These are phyloP conservation scores for Agrocybe chaxingu DNA, from an alignment of 768 basidiomycete genomes.

Conservation along the genomic window DNA sequence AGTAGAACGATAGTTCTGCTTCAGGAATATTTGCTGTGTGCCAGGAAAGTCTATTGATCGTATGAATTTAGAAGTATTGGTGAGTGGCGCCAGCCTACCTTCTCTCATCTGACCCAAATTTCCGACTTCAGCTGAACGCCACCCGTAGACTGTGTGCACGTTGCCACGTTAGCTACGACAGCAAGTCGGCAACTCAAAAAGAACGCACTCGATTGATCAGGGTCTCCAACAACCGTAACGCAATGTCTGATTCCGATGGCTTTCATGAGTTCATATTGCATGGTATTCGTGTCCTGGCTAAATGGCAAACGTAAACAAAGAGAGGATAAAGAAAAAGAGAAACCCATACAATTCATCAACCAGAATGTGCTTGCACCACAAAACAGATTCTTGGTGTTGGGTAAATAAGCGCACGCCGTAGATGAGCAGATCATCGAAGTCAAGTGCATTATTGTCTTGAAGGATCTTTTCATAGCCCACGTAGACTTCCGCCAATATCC, in stretches of 20 bases:
- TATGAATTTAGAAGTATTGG: background rate
- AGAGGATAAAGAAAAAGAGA: background rate
- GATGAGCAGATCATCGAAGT: constrained; percentile 84
- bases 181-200: background rate
- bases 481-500: constrained; percentile 52
- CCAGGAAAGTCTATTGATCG: constrained; percentile 55
- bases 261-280: constrained; percentile 79
- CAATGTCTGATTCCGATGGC: constrained; percentile 54
- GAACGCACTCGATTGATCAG: constrained; percentile 76
- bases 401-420: constrained; percentile 68
- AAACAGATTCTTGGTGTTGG: constrained; percentile 41
- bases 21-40: constrained; percentile 68
- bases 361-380: constrained; percentile 66
- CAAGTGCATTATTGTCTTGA: constrained; percentile 63
- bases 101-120: constrained; percentile 72
- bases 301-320: background rate
- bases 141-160: constrained; percentile 63
- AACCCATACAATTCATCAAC: constrained; percentile 78
- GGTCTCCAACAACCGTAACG: constrained; percentile 85
- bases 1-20: constrained; percentile 87
- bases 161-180: background rate
- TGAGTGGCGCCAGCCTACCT: constrained; percentile 32
- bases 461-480: constrained; percentile 64
- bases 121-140: constrained; percentile 77
- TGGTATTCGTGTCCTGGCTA: constrained; percentile 78